Evolutionary conservation across 2,329 filamentous ascomycete species (phyloP).

Genomic region (Aphanocladium album): DNA sequence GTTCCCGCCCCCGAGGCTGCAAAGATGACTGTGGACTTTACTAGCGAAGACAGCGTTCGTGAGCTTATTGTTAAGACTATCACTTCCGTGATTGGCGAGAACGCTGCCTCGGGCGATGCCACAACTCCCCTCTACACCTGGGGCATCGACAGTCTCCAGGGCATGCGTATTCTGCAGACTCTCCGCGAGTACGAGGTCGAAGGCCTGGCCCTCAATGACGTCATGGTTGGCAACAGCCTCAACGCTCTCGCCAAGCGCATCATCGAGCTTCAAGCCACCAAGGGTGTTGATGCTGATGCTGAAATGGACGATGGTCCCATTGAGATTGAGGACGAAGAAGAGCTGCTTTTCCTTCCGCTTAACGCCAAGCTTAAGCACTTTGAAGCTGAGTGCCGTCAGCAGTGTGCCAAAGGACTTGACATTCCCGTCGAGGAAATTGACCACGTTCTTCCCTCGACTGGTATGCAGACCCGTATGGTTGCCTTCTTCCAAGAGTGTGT

Average conservation of each 20-base stretch:
- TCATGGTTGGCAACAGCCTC: slow-evolving; percentile 11
- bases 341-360: slow-evolving; percentile 3
- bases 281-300: not conserved
- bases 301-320: slow-evolving; percentile 7
- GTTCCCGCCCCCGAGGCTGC: not conserved
- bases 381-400: slow-evolving; percentile 4
- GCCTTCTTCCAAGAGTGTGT: slow-evolving; percentile 11
- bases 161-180: slow-evolving; percentile 5
- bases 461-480: slow-evolving; percentile 12
- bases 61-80: not conserved
- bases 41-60: slow-evolving; percentile 8
- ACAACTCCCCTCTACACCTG: slow-evolving; percentile 7
- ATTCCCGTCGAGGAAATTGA: slow-evolving; percentile 10
- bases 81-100: slow-evolving; percentile 6
- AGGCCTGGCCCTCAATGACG: slow-evolving; percentile 8
- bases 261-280: not conserved
- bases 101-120: not conserved
- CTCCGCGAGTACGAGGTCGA: slow-evolving; percentile 7
- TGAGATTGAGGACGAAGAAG: slow-evolving; percentile 13
- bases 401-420: slow-evolving; percentile 5
- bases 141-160: slow-evolving; percentile 12
- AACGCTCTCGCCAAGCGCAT: slow-evolving; percentile 3
- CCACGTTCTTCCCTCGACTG: slow-evolving; percentile 11
- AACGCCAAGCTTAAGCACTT: slow-evolving; percentile 13
- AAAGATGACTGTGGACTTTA: not conserved